A percentile compares a stretch with the other conserved stretches of the same genome.
These are phyloP conservation scores for Arthroderma uncinatum DNA, from an alignment of 2,329 filamentous ascomycete genomes.

Conservation along the genomic window DNA sequence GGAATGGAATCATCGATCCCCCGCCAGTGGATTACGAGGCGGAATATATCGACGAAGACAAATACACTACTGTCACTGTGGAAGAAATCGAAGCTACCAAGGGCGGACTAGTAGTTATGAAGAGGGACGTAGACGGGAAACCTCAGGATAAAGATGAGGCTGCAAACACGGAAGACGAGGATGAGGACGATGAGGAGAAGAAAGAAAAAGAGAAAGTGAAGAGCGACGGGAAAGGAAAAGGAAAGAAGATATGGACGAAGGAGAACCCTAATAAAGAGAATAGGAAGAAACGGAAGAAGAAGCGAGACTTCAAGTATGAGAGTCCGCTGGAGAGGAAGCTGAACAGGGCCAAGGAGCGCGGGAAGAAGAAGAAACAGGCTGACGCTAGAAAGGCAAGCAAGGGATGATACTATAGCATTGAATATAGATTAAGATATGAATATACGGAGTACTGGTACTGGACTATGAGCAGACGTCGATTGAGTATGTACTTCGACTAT, in stretches of 20 bases:
- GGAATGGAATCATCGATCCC: slow-evolving; percentile 50
- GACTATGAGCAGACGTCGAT: neutral
- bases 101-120: slow-evolving; percentile 55
- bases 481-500: neutral
- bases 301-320: slow-evolving; percentile 88
- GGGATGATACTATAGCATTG: neutral
- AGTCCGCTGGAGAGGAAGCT: slow-evolving; percentile 67
- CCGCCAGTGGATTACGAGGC: slow-evolving; percentile 66
- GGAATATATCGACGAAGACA: slow-evolving; percentile 93
- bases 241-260: slow-evolving; percentile 42
- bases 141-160: slow-evolving; percentile 14
- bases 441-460: neutral
- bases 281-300: slow-evolving; percentile 60
- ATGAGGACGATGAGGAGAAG: slow-evolving; percentile 21
- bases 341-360: slow-evolving; percentile 50
- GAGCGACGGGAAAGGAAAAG: slow-evolving; percentile 16
- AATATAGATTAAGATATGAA: neutral
- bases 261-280: slow-evolving; percentile 37
- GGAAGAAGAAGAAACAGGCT: slow-evolving; percentile 60
- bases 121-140: slow-evolving; percentile 23
- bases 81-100: slow-evolving; percentile 73
- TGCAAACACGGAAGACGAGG: slow-evolving; percentile 18
- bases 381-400: slow-evolving; percentile 38
- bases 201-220: slow-evolving; percentile 18
- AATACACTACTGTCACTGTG: slow-evolving; percentile 87